Base-by-base conservation (phyloP, 345 rosid species). In the Lepidium aucheri region DNA sequence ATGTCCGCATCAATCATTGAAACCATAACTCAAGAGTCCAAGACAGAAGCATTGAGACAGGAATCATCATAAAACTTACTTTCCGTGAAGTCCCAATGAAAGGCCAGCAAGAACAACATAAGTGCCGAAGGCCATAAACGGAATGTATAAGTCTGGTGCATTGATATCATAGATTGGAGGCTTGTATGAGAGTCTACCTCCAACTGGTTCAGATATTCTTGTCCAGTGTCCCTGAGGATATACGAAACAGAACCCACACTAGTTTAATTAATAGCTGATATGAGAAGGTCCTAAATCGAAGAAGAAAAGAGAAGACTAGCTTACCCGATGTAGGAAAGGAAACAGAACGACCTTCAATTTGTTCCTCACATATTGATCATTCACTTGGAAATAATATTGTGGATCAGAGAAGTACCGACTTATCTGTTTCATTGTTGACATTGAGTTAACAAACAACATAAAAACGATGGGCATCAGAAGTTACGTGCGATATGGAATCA, bases 71-170 rank as follows among this genome's bases (percentile, higher is more conserved):
- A 39, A 34, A 11, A 76, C 88, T 69, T 82, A 85, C 91, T 78
- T 85, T 41, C 83, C 91, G 0, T 77, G 62, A 42, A 83, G 79
- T 34, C 95, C 84, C 54, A 85, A 44, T 35, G 85, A 84, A 42
- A 88, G 69, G 50, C 91, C 89, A 34, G 86, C 87, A 43, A 87
- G 90, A 76, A 87, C 84, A 62, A 85, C 65, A 45, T 82, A 82
- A 26, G 89, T 87, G 1, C 74, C 89, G 60, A 88, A 85, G 56
- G 87, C 89, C 91, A 85, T 84, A 42, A 77, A 81, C 1, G 89
- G 91, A 74, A 87, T 87, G 83, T 87, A 87, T 4, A 85, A 82
- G 63, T 85, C 90, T 0, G 90, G 95, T 4, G 95, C 95, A 68
- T 87, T 87, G 51, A 87, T 74, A 65, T 87, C 95, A 76, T 83